Base-by-base conservation (phyloP, 2,329 filamentous ascomycete genomes). In the Neoascochyta sp. region DNA sequence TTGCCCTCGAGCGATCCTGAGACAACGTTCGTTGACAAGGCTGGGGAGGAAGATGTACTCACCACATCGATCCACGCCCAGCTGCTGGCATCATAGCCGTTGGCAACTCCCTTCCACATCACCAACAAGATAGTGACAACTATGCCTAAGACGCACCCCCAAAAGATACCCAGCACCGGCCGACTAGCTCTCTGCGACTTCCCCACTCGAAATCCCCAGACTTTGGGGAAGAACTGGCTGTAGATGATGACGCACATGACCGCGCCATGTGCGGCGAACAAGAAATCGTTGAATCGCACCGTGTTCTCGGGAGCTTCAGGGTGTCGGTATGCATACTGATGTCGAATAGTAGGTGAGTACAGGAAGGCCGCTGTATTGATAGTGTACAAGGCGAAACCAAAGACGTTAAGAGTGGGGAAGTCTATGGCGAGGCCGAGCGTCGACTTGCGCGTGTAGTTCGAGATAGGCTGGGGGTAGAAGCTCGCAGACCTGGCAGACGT, bases 401-500 rank as follows among this genome's bases (percentile, higher is more conserved):
- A 60, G 21, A 73, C 57, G 63, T 92, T 92, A 49, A 87, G 71
- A 11, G 83, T 73, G 11, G 87, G 87, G 54, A 93, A 95, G 62
- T 95, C 89, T 44, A 94, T 81, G 1, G 87, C 86, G 4, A 90
- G 81, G 22, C 92, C 92, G 12, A 78, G 74, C 4, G 89, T 95
- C 7, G 86, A 84, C 34, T 78, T 77, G 31, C 87, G 81, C 16
- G 70, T 71, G 60, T 74, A 82, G 71, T 95, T 96, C 41, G 87
- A 75, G 39, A 93, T 66, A 5, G 84, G 79, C 60, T 96, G 92
- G 2, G 90, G 89, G 62, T 96, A 96, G 68, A 95, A 96, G 10
- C 35, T 38, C 17, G 26, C 35, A 27, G 35, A 38, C 35, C 34
- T n/a, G n/a, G n/a, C n/a, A n/a, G n/a, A n/a, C 22, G 27, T 38